These are phyloP conservation scores for Chalciporus piperatoides DNA, from an alignment of 1,284 basidiomycete genomes.

Conservation along the genomic window DNA sequence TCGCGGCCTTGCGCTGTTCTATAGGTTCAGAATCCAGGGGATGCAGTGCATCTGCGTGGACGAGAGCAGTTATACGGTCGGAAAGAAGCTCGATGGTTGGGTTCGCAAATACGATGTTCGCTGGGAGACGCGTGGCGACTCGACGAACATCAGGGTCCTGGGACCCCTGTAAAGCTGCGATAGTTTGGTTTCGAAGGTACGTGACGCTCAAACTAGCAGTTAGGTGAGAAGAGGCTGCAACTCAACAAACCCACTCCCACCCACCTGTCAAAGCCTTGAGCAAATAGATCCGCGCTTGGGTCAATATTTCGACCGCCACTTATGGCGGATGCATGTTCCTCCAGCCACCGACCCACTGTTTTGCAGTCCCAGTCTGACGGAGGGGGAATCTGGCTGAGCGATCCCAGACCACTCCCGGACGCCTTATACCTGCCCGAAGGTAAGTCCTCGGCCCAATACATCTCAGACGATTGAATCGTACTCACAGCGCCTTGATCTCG, in stretches of 20 bases:
- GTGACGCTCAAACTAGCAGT: slow-evolving; percentile 32
- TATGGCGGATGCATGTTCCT: slow-evolving; percentile 25
- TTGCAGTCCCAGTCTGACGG: neutral
- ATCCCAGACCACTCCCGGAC: too few species aligned
- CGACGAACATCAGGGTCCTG: slow-evolving; percentile 9
- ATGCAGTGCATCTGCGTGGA: slow-evolving; percentile 1
- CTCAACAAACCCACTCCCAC: neutral
- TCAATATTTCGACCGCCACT: slow-evolving; percentile 16
- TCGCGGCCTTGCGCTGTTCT: slow-evolving; percentile 14
- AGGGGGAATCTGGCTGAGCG: too few species aligned
- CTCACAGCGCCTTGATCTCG: slow-evolving; percentile 28
- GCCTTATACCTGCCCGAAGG: too few species aligned
- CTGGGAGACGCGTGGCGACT: slow-evolving; percentile 8
- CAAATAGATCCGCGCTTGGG: slow-evolving; percentile 29
- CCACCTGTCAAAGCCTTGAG: slow-evolving; percentile 38
- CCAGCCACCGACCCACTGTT: slow-evolving; percentile 30
- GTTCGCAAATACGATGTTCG: slow-evolving; percentile 26
- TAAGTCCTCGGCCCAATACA: too few species aligned
- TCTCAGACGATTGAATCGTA: too few species aligned
- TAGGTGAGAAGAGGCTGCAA: neutral
- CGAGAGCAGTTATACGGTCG: slow-evolving; percentile 12
- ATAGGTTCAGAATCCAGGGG: neutral
- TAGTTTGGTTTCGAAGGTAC: slow-evolving; percentile 33
- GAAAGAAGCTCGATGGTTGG: slow-evolving; percentile 27
- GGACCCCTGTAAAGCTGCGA: slow-evolving; percentile 27